These are phyloP conservation scores for Fusarium scirpi DNA, from an alignment of 2,329 filamentous ascomycete genomes.

Conservation along the genomic window DNA sequence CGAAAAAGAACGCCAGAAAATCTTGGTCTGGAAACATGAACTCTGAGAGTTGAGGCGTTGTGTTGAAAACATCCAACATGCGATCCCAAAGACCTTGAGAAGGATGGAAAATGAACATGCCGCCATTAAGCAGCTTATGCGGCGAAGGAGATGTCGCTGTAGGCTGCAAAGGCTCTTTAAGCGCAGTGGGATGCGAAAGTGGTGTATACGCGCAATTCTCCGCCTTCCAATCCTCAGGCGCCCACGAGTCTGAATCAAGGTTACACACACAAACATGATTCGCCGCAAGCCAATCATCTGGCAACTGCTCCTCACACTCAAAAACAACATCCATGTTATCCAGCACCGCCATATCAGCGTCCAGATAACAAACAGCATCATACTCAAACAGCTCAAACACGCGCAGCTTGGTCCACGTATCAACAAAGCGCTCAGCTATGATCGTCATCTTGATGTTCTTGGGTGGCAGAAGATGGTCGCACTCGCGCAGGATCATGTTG, in stretches of 20 bases:
- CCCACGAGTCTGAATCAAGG: conserved; percentile 38
- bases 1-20: conserved; percentile 35
- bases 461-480: conserved; percentile 31
- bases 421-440: conserved; percentile 37
- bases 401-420: conserved; percentile 40
- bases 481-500: conserved; percentile 27
- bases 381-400: conserved; percentile 38
- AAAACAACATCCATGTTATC: conserved; percentile 39
- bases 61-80: conserved; percentile 34
- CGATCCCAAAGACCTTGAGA: conserved; percentile 23
- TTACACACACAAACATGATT: conserved; percentile 44
- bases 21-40: conserved; percentile 43
- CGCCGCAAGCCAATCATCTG: conserved; percentile 38
- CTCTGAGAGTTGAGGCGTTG: conserved; percentile 13
- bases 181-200: conserved; percentile 23
- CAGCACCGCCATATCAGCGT: conserved; percentile 41
- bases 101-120: conserved; percentile 42
- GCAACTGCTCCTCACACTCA: conserved; percentile 20
- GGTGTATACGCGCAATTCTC: conserved; percentile 43
- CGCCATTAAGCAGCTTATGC: conserved; percentile 36
- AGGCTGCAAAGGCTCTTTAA: conserved; percentile 25
- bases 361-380: conserved; percentile 40
- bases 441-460: conserved; percentile 31
- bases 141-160: conserved; percentile 10
- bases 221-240: conserved; percentile 33